Evolutionary conservation across 805 yeast genomes (phyloP).

Genomic region (Metschnikowia anglica): DNA sequence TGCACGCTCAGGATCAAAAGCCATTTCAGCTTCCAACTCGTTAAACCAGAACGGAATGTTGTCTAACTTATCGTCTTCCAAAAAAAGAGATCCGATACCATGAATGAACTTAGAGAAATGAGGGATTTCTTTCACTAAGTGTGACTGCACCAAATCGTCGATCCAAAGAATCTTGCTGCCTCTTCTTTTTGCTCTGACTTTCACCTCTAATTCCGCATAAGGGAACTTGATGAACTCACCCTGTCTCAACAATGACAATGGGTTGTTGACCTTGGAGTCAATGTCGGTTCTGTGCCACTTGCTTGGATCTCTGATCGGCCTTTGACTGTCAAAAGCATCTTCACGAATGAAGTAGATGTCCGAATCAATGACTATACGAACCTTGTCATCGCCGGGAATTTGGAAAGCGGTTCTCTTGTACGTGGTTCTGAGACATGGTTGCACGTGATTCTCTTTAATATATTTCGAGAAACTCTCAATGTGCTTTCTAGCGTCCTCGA

Average conservation of each 20-base stretch:
- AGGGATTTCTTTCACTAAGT: conserved; percentile 90
- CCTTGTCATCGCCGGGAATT: conserved; percentile 95
- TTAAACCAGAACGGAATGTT: conserved; percentile 93
- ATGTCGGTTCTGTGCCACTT: conserved; percentile 93
- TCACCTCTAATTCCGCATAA: conserved; percentile 84
- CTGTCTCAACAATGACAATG: conserved; percentile 71
- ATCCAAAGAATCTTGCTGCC: conserved; percentile 69
- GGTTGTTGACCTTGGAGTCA: conserved; percentile 71
- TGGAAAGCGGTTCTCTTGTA: conserved; percentile 95
- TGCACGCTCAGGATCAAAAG: conserved; percentile 77
- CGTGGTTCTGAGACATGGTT: conserved; percentile 83
- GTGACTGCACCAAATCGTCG: conserved; percentile 71
- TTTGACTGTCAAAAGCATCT: conserved; percentile 76
- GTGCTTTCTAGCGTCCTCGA: conserved; percentile 52
- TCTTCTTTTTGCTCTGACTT: conserved; percentile 50
- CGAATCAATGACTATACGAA: conserved; percentile 86
- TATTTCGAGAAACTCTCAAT: conserved; percentile 62
- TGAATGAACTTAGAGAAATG: conserved; percentile 91
- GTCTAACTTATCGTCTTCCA: conserved; percentile 88
- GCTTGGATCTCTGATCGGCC: conserved; percentile 86
- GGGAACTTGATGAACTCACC: conserved; percentile 88
- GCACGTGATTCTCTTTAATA: conserved; percentile 62
- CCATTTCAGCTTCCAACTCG: conserved; percentile 61
- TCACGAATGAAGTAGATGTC: conserved; percentile 87
- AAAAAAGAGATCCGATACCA: conserved; percentile 83